phyloP scores from a whole-genome alignment of 2,329 filamentous ascomycete species.

The Verticillium dahliae region DNA sequence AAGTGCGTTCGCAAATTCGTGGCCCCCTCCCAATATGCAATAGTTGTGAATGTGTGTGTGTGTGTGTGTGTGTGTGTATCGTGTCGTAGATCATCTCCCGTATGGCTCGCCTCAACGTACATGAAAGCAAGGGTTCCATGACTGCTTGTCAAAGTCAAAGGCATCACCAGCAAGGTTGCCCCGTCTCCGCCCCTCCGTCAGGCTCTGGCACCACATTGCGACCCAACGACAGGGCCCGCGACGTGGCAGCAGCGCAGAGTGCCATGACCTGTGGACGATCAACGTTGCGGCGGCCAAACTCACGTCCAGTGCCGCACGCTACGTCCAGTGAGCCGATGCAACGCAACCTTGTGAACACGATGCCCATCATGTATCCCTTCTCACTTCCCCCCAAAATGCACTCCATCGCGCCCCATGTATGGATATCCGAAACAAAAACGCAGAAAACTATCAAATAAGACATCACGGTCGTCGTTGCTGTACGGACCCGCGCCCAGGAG shows the following conservation, averaged over 20 bases:
- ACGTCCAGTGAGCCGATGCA: background rate
- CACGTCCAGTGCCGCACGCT: background rate
- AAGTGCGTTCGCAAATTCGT: constrained; percentile 2
- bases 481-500: constrained; percentile 8
- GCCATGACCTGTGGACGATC: background rate
- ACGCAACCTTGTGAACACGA: background rate
- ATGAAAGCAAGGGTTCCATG: background rate
- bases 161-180: background rate
- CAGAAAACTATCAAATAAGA: constrained; percentile 5
- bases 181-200: background rate
- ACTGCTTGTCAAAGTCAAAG: background rate
- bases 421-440: constrained; percentile 4
- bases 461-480: constrained; percentile 12
- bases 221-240: background rate
- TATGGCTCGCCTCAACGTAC: background rate
- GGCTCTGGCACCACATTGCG: background rate
- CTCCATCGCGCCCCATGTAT: constrained; percentile 2
- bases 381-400: background rate
- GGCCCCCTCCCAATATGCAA: constrained; percentile 11
- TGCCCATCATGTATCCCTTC: background rate
- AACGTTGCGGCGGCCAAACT: background rate
- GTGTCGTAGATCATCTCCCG: constrained; percentile 8
- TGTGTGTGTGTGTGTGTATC: constrained; percentile 13
- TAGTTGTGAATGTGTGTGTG: constrained; percentile 4
- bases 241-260: background rate